Conservation (phyloP, 768 basidiomycete species). For the Tulasnella sp. region DNA sequence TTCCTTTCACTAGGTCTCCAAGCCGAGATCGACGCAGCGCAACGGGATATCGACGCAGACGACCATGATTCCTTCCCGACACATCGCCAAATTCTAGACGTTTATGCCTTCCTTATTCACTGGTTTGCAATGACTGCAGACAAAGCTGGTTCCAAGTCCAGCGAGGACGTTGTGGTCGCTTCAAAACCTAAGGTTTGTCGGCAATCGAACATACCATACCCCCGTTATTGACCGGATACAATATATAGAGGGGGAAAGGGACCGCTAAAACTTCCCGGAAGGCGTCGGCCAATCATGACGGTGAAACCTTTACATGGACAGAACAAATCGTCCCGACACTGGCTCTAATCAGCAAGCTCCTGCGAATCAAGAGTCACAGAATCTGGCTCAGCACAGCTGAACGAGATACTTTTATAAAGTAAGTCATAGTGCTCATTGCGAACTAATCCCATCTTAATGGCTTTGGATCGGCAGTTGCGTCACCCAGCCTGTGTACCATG, state of each 20-base stretch:
- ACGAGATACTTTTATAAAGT: constrained; percentile 79
- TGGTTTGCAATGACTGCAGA: constrained; percentile 85
- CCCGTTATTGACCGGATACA: constrained; percentile 29
- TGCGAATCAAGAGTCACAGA: constrained; percentile 59
- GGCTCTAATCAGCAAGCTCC: constrained; percentile 59
- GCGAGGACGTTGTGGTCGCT: constrained; percentile 39
- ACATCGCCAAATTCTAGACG: constrained; percentile 74
- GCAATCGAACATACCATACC: neutral
- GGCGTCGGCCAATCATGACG: constrained; percentile 16
- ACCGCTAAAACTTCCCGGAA: constrained; percentile 33
- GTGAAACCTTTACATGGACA: constrained; percentile 59
- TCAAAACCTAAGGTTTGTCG: constrained; percentile 28
- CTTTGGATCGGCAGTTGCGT: constrained; percentile 53
- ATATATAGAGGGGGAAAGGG: constrained; percentile 44
- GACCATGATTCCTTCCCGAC: constrained; percentile 50
- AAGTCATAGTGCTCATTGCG: constrained; percentile 29
- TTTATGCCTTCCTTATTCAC: constrained; percentile 84
- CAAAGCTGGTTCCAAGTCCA: constrained; percentile 53
- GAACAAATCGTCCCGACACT: constrained; percentile 68
- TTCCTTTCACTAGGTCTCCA: constrained; percentile 40
- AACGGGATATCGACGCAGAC: constrained; percentile 54
- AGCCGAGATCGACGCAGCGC: constrained; percentile 62
- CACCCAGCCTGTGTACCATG: constrained; percentile 77
- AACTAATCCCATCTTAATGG: neutral
- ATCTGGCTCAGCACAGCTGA: constrained; percentile 89